A percentile compares a stretch with the other conserved stretches of the same genome.
These are phyloP conservation scores for Saturnispora mendoncae DNA, from an alignment of 805 yeast genomes.

Conservation along the genomic window DNA sequence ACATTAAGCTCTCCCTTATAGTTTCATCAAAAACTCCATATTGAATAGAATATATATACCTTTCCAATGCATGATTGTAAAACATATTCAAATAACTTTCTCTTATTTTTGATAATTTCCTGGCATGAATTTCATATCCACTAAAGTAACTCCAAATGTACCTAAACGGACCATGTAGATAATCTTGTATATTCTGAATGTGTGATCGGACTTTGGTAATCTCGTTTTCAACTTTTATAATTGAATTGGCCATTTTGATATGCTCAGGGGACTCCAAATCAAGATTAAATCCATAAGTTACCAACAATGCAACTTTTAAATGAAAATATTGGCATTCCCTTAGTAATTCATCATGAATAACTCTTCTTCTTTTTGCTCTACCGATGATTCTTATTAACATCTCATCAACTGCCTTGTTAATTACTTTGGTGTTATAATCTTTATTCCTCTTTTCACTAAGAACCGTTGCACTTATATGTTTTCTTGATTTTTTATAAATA, in stretches of 20 bases:
- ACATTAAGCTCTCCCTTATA: slow-evolving; percentile 20
- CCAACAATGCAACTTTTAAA: slow-evolving; percentile 38
- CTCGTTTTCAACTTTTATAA: slow-evolving; percentile 45
- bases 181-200: slow-evolving; percentile 46
- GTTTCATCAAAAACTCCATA: neutral
- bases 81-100: slow-evolving; percentile 40
- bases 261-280: slow-evolving; percentile 36
- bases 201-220: slow-evolving; percentile 53
- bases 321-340: slow-evolving; percentile 41
- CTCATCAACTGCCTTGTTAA: slow-evolving; percentile 33
- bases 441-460: slow-evolving; percentile 30
- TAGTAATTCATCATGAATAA: slow-evolving; percentile 15
- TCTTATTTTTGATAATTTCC: slow-evolving; percentile 34
- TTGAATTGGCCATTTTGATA: slow-evolving; percentile 37
- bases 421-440: slow-evolving; percentile 25
- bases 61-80: slow-evolving; percentile 20
- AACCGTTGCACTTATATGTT: slow-evolving; percentile 38
- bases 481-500: slow-evolving; percentile 39
- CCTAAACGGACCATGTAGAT: slow-evolving; percentile 37
- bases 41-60: neutral
- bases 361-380: slow-evolving; percentile 11
- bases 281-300: slow-evolving; percentile 46
- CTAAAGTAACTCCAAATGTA: slow-evolving; percentile 14
- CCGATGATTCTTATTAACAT: slow-evolving; percentile 16
- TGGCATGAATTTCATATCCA: slow-evolving; percentile 14